Percentiles rank a stretch among this genome's conserved stretches.
Evolutionary conservation across 177 flowering plant genomes (phyloP).

Genomic region (Vitis hybrid): DNA sequence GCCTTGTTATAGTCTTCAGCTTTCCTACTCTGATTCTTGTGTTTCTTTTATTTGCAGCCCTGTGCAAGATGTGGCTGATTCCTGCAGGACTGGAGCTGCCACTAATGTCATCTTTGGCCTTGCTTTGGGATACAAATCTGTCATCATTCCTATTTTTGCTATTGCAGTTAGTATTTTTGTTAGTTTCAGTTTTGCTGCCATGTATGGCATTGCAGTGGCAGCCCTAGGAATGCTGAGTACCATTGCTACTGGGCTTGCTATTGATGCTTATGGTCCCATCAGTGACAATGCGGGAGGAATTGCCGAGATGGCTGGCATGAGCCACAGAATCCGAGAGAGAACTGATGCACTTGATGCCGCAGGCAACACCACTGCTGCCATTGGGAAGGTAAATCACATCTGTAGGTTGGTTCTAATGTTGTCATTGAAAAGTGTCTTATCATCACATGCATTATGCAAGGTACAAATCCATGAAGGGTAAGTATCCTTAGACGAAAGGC

Average conservation of each 20-base stretch:
- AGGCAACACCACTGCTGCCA: conserved; percentile 81
- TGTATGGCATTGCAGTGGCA: conserved; percentile 78
- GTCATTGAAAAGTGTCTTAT: too few relatives aligned
- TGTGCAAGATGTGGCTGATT: conserved; percentile 81
- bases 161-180: conserved; percentile 67
- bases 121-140: conserved; percentile 77
- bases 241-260: conserved; percentile 75
- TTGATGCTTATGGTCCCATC: conserved; percentile 82
- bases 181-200: conserved; percentile 75
- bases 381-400: conserved; percentile 56
- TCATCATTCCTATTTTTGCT: conserved; percentile 72
- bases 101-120: conserved; percentile 78
- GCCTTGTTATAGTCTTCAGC: background rate
- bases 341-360: conserved; percentile 87
- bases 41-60: conserved; percentile 38
- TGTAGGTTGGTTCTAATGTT: too few relatives aligned
- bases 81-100: conserved; percentile 83
- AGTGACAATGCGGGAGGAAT: conserved; percentile 83
- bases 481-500: too few relatives aligned
- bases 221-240: conserved; percentile 83
- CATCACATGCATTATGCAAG: too few relatives aligned
- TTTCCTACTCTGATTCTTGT: background rate
- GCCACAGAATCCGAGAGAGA: conserved; percentile 73
- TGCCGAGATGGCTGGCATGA: conserved; percentile 88
- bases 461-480: too few relatives aligned